Conservation (phyloP, 257 asterid genomes). For the Schizonepeta tenuifolia region DNA sequence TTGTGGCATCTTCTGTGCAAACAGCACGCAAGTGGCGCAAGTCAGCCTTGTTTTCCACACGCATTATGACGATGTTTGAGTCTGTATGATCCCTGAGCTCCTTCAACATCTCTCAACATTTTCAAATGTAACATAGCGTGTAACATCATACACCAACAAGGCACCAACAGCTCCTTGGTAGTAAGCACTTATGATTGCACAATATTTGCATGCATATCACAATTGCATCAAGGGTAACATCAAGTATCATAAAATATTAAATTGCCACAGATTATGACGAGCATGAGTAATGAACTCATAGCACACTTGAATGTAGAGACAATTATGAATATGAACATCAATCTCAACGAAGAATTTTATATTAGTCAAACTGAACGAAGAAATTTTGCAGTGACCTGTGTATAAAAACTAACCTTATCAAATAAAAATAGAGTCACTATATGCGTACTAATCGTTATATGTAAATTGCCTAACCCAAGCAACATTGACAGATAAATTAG, state of each 20-base stretch:
- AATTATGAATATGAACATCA: neutral
- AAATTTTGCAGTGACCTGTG: neutral
- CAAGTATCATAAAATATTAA: neutral
- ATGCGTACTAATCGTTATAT: neutral
- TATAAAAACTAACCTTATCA: neutral
- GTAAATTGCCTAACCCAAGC: neutral
- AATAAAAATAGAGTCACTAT: neutral
- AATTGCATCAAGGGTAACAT: neutral
- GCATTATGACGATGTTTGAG: conserved; percentile 43
- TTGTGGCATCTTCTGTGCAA: conserved; percentile 43
- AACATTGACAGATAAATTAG: neutral
- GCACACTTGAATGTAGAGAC: no score
- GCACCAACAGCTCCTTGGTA: conserved; percentile 52
- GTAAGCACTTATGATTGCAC: conserved; percentile 52
- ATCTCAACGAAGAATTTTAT: neutral
- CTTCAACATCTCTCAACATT: conserved; percentile 49
- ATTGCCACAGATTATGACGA: neutral
- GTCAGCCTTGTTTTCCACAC: conserved; percentile 41
- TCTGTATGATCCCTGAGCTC: conserved; percentile 49
- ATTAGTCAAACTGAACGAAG: neutral
- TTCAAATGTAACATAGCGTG: conserved; percentile 47
- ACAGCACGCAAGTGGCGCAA: conserved; percentile 47
- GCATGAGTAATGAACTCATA: neutral
- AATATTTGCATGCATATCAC: conserved; percentile 36
- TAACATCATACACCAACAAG: conserved; percentile 45